phyloP scores from a whole-genome alignment of 2,329 filamentous ascomycete genomes.

The Paecilomyces formosus region DNA sequence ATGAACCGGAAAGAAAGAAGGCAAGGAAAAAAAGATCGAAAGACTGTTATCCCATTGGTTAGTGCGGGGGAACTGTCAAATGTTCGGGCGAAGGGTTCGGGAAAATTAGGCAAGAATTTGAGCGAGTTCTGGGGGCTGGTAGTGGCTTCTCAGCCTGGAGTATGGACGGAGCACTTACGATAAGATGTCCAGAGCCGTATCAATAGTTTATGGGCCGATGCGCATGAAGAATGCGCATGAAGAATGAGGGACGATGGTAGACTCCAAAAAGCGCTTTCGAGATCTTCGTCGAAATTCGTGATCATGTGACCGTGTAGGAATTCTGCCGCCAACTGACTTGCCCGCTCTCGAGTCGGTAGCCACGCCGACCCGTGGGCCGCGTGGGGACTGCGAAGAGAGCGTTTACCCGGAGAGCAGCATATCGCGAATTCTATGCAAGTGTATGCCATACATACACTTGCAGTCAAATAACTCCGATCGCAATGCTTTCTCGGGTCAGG shows the following conservation, averaged over 20 bases:
- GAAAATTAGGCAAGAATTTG: not conserved
- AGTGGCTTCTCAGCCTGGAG: not conserved
- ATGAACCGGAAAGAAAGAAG: constrained; percentile 4
- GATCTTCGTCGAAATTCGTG: not conserved
- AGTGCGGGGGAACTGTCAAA: not conserved
- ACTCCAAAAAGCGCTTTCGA: not conserved
- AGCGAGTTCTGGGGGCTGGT: not conserved
- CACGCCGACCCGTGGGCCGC: not conserved
- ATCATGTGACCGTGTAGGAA: not conserved
- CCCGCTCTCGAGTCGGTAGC: not conserved
- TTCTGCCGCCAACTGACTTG: not conserved
- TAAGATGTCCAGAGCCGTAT: constrained; percentile 1
- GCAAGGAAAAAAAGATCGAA: constrained; percentile 6
- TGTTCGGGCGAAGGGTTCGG: not conserved
- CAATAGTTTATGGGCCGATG: not conserved
- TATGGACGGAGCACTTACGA: constrained; percentile 2
- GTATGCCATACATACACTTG: not conserved
- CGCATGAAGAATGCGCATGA: not conserved
- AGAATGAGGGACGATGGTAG: not conserved
- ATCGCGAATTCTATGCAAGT: not conserved
- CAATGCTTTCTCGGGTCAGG: not conserved
- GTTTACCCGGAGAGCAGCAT: not conserved
- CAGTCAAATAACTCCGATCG: not conserved
- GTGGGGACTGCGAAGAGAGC: not conserved
- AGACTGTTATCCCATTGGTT: constrained; percentile 8